A percentile compares a stretch with the other conserved stretches of the same genome.
Conservation (phyloP, 306 rosid genomes). For the Calophaca sinica region DNA sequence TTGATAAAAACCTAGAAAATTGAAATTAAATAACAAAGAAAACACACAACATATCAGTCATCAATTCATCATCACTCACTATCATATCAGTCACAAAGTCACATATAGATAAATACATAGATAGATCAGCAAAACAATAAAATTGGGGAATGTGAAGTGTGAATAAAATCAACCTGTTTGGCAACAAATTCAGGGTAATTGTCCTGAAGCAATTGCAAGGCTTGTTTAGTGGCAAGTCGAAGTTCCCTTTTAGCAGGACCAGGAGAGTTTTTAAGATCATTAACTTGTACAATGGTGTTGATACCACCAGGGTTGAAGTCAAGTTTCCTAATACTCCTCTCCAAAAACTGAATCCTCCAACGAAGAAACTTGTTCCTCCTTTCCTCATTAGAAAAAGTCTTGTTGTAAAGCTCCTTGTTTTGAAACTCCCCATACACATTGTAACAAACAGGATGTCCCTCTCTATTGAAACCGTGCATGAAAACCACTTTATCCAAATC, state of each 20-base stretch:
- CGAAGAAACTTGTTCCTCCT: slow-evolving; percentile 68
- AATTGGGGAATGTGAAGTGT: neutral
- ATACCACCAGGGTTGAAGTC: slow-evolving; percentile 75
- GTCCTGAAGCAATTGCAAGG: slow-evolving; percentile 91
- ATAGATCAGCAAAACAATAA: neutral
- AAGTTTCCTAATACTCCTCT: slow-evolving; percentile 81
- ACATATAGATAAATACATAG: neutral
- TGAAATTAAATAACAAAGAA: slow-evolving; percentile 16
- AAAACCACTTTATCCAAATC: slow-evolving; percentile 85
- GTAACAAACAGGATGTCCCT: slow-evolving; percentile 84
- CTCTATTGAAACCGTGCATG: slow-evolving; percentile 78
- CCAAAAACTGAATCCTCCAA: slow-evolving; percentile 88
- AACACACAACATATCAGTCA: slow-evolving; percentile 7
- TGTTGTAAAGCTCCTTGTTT: slow-evolving; percentile 78
- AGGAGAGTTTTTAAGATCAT: slow-evolving; percentile 86
- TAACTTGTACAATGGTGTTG: slow-evolving; percentile 79
- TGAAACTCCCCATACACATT: slow-evolving; percentile 93
- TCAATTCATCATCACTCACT: neutral
- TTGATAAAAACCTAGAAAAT: slow-evolving; percentile 54
- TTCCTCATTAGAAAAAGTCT: slow-evolving; percentile 67
- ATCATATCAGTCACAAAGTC: neutral
- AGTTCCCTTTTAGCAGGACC: slow-evolving; percentile 83
- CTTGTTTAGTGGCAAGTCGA: slow-evolving; percentile 79
- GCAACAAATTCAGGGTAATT: slow-evolving; percentile 94
- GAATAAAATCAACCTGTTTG: slow-evolving; percentile 67